These are phyloP conservation scores for Trichoderma asperelloides DNA, from an alignment of 495 filamentous ascomycete species.

Conservation along the genomic window DNA sequence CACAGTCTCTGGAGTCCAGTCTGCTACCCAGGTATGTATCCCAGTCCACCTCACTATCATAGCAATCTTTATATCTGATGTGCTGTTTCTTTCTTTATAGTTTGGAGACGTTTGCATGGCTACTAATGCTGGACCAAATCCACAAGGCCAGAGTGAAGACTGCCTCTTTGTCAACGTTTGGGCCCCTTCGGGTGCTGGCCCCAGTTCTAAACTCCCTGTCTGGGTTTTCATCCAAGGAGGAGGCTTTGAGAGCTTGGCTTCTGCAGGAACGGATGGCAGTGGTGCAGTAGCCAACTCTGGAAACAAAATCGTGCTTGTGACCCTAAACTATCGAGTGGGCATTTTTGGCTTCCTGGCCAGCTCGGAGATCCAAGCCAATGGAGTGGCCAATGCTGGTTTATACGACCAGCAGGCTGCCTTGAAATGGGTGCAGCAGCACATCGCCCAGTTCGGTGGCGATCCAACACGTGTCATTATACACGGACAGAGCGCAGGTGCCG, in stretches of 20 bases:
- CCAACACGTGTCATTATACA: constrained; percentile 51
- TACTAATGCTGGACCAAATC: constrained; percentile 24
- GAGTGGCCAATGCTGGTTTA: constrained; percentile 30
- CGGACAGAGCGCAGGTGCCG: constrained; percentile 62
- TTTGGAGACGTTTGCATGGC: constrained; percentile 45
- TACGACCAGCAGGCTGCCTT: constrained; percentile 58
- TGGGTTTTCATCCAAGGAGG: constrained; percentile 71
- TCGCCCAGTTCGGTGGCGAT: constrained; percentile 61
- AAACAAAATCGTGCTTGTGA: constrained; percentile 28
- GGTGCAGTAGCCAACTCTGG: constrained; percentile 50
- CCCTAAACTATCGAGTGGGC: constrained; percentile 37
- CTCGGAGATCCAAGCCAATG: constrained; percentile 19
- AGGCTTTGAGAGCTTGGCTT: constrained; percentile 22
- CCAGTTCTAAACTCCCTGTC: constrained; percentile 47
- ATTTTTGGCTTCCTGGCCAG: constrained; percentile 53
- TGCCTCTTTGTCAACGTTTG: constrained; percentile 69
- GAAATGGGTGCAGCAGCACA: constrained; percentile 64
- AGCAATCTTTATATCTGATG: neutral
- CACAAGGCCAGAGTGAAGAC: constrained; percentile 48
- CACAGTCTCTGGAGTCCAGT: constrained; percentile 17
- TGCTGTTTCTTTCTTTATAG: constrained; percentile 11
- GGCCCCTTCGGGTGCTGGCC: constrained; percentile 48
- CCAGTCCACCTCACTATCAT: neutral
- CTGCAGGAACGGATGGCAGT: constrained; percentile 38
- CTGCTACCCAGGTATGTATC: constrained; percentile 18